Base-by-base conservation (phyloP, 2,329 filamentous ascomycete genomes). In the Colletotrichum sojae region DNA sequence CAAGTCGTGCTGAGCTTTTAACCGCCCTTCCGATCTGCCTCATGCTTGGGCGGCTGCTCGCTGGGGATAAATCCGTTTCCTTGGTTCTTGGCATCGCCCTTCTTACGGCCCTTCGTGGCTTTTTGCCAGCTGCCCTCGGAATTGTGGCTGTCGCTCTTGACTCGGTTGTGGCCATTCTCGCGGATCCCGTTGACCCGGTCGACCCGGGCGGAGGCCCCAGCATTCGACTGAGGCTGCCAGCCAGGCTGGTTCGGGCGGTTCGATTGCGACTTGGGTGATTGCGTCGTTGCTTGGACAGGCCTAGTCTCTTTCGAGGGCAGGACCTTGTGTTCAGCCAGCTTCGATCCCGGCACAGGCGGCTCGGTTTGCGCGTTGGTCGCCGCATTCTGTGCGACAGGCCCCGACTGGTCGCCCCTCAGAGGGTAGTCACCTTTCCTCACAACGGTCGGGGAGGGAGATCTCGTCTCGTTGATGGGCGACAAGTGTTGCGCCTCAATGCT, bases 401-500 rank as follows among this genome's bases (percentile, higher is more conserved):
- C 3, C 18, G 46, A 36, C 58, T 67, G 59, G 9, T 70, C 67
- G 22, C 57, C 45, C 45, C 31, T 68, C 25, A 51, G 27, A 46
- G 55, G 36, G 18, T 70, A 54, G 54, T 69, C 27, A 51, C 64
- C 53, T 67, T 85, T 89, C 63, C 90, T 85, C 63, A 82, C 81
- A 13, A 86, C 83, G 3, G 86, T 91, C 1, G 92, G 91, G 2
- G 92, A 93, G 2, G 92, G 91, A 0, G 90, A 92, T n/a, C 87
- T 85, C 6, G 88, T 87, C 80, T 94, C 92, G 62, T 91, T 92
- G 0, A 94, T 92, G 0, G 92, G 92, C 0, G 92, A 94, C 2
- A 95, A 83, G 72, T 85, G 86, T 49, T 84, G 83, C 57, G 83
- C 75, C 9, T 88, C 86, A 9, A 66, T 69, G 10, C 73, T 69